Conservation (phyloP, 495 filamentous ascomycete species). For the Penicillium maclennaniae region DNA sequence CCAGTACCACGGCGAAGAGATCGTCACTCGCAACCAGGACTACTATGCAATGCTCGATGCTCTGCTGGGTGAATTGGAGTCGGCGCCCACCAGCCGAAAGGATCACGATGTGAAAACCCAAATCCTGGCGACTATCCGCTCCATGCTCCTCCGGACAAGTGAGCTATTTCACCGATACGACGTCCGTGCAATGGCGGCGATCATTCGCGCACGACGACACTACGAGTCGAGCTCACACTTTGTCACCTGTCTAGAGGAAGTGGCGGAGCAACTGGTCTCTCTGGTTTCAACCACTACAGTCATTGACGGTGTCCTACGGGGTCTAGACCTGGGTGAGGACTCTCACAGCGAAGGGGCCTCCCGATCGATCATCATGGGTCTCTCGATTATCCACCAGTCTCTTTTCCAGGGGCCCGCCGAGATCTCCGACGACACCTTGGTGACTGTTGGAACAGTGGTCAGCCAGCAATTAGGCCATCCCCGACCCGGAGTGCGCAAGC, state of each 20-base stretch:
- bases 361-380: conserved; percentile 50
- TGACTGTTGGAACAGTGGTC: conserved; percentile 52
- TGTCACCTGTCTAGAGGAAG: conserved; percentile 54
- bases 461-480: conserved; percentile 60
- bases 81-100: conserved; percentile 32
- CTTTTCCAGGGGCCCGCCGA: conserved; percentile 21
- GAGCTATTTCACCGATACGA: conserved; percentile 62
- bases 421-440: conserved; percentile 23
- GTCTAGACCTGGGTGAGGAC: conserved; percentile 34
- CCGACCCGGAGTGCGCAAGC: conserved; percentile 76
- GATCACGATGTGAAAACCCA: conserved; percentile 73
- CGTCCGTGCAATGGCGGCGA: conserved; percentile 58
- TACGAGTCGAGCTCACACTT: conserved; percentile 53
- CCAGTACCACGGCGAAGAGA: conserved; percentile 55
- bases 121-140: conserved; percentile 72
- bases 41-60: conserved; percentile 72
- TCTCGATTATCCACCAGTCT: conserved; percentile 19
- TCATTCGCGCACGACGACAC: conserved; percentile 61
- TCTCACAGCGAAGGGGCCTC: conserved; percentile 26
- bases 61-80: conserved; percentile 72
- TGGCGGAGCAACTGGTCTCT: conserved; percentile 50
- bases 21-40: conserved; percentile 51
- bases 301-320: conserved; percentile 38
- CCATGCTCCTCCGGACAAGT: conserved; percentile 65
- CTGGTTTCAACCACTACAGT: conserved; percentile 43